Percentiles rank a stretch among this genome's conserved stretches.
Evolutionary conservation across 192 early-diverging fungal genomes (phyloP).

Genomic region (Radiomyces spectabilis): DNA sequence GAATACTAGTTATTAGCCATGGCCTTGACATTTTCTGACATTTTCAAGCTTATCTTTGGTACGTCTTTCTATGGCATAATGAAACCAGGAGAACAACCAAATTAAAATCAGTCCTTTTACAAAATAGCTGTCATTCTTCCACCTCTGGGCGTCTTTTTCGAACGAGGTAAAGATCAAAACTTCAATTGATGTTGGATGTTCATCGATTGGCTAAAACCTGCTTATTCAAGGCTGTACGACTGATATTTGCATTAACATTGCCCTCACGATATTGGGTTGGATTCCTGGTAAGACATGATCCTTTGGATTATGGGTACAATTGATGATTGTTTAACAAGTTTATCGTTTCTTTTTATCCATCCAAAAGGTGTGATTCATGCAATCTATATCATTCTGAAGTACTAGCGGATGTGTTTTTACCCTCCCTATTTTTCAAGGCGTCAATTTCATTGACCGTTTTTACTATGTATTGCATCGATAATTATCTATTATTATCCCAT

Average conservation of each 20-base stretch:
- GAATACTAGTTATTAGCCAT: constrained; percentile 10
- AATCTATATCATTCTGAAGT: background rate
- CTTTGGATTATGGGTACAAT: too few relatives aligned
- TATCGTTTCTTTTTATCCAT: background rate
- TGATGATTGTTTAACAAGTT: too few relatives aligned
- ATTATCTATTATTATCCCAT: background rate
- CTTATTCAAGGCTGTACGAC: constrained; percentile 31
- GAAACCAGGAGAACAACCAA: background rate
- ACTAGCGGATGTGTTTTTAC: background rate
- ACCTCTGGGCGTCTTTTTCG: constrained; percentile 41
- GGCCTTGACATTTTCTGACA: constrained; percentile 38
- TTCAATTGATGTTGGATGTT: background rate
- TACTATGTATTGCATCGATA: too few relatives aligned
- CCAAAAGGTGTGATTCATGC: constrained; percentile 1
- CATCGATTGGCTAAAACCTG: background rate
- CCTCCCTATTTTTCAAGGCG: too few relatives aligned
- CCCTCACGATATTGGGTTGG: constrained; percentile 59
- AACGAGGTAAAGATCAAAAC: constrained; percentile 4
- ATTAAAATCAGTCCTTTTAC: background rate
- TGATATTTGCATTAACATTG: constrained; percentile 63
- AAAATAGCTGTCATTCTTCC: constrained; percentile 33
- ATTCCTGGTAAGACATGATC: constrained; percentile 45
- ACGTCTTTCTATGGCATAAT: background rate
- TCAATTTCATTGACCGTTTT: too few relatives aligned
- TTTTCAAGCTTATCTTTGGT: constrained; percentile 40